Conservation (phyloP, 164 flowering plant genomes). For the Pachysandra terminalis region DNA sequence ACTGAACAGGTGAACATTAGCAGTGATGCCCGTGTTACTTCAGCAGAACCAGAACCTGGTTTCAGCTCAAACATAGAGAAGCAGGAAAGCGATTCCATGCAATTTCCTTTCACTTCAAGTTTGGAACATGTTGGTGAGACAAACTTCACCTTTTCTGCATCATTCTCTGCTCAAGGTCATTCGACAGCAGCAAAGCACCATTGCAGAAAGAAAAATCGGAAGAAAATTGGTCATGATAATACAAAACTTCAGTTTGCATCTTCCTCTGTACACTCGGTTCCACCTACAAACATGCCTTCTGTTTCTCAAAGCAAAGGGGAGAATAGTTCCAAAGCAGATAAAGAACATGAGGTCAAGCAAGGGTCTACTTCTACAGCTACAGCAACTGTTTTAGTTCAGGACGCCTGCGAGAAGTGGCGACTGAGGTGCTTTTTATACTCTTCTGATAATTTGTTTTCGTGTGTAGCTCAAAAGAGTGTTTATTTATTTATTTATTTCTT, state of each 20-base stretch:
- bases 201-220: constrained; percentile 47
- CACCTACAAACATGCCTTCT: constrained; percentile 33
- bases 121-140: constrained; percentile 35
- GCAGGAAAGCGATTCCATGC: constrained; percentile 34
- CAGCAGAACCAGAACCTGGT: constrained; percentile 38
- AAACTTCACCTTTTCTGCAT: constrained; percentile 65
- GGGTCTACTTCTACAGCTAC: constrained; percentile 22
- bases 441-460: background rate
- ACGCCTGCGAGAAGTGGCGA: constrained; percentile 78
- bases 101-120: constrained; percentile 33
- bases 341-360: constrained; percentile 22
- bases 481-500: too few relatives aligned
- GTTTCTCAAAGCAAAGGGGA: constrained; percentile 19
- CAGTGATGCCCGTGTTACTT: constrained; percentile 30
- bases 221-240: constrained; percentile 41
- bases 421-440: constrained; percentile 38
- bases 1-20: constrained; percentile 39
- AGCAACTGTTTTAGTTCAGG: constrained; percentile 34
- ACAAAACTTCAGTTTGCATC: constrained; percentile 33
- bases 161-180: constrained; percentile 43
- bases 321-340: constrained; percentile 12
- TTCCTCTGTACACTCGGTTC: constrained; percentile 32
- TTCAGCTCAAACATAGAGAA: constrained; percentile 30
- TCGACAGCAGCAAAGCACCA: constrained; percentile 34
- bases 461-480: constrained; percentile 27